Evolutionary conservation across 495 filamentous ascomycete species (phyloP), one percentile per base, ranked within the genome.

Genomic region (Annulohypoxylon bovei): DNA sequence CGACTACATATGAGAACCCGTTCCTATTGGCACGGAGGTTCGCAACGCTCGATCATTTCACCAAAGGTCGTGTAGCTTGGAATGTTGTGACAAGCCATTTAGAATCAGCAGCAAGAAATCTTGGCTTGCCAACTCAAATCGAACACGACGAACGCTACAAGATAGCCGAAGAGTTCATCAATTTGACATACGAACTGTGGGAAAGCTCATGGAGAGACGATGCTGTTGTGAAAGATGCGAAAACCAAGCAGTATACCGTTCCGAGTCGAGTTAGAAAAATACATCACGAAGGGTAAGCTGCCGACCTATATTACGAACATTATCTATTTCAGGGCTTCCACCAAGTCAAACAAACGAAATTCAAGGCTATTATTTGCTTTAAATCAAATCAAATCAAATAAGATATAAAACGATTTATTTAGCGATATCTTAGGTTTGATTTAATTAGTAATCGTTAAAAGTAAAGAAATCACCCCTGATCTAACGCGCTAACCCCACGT

Each of bases 101-200:
- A 67, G 81, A 86, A 57, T 75, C 82, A 6, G 84, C 84, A 6
- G 30, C 27, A 52, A 61, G 46, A 16, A 55, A 55, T 9, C 30
- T 62, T 11, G 65, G 65, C 11, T 27, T 62, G 5, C 46, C 65
- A 11, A 55, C 52, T 4, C 47, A 62, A 20, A 44, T 68, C 0
- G 63, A 84, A 75, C 87, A 89, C 73, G 87, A 89, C 65, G 82
- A 88, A 63, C 78, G 87, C 39, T 89, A 89, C 67, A 82, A 80
- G 14, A 73, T 85, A 5, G 86, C 86, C 3, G 85, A 89, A 54
- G 88, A 90, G 73, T 90, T 47, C 5, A 37, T 62, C 14, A 60
- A 32, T n/a, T 40, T 42, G 33, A 60, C 39, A 14, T 44, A 60
- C 7, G 37, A 33, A 27, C 47, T 64, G 6, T 87, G 84, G 85